A percentile compares a stretch with the other conserved stretches of the same genome.
phyloP scores from a whole-genome alignment of 129 eudicot genomes.

The Saussurea involucrata region DNA sequence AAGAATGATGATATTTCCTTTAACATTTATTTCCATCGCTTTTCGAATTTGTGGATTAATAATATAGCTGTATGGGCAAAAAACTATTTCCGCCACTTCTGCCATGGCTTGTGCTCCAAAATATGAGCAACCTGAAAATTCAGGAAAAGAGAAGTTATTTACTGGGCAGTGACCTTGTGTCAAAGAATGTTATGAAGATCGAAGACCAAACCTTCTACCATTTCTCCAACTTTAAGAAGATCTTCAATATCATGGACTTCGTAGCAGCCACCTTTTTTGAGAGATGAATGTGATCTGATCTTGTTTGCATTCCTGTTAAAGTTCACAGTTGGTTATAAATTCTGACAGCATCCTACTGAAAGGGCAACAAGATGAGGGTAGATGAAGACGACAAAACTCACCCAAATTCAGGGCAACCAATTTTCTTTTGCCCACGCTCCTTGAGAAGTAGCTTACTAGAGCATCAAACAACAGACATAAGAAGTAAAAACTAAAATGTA shows the following conservation, averaged over 20 bases:
- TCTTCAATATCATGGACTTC: slow-evolving; percentile 98
- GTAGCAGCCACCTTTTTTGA: slow-evolving; percentile 80
- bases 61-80: slow-evolving; percentile 91
- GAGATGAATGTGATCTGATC: slow-evolving; percentile 74
- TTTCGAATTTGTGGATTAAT: slow-evolving; percentile 73
- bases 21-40: slow-evolving; percentile 84
- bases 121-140: slow-evolving; percentile 79
- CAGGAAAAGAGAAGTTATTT: not conserved
- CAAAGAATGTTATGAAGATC: slow-evolving; percentile 3
- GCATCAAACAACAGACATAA: slow-evolving; percentile 9
- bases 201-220: slow-evolving; percentile 64
- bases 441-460: slow-evolving; percentile 80
- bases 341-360: not conserved
- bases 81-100: slow-evolving; percentile 71
- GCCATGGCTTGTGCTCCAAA: slow-evolving; percentile 88
- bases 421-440: slow-evolving; percentile 37
- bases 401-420: slow-evolving; percentile 73
- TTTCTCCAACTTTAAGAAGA: slow-evolving; percentile 83
- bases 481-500: slow-evolving; percentile 18
- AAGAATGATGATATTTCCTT: slow-evolving; percentile 77
- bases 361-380: slow-evolving; percentile 11
- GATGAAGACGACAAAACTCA: slow-evolving; percentile 31
- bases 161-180: slow-evolving; percentile 2
- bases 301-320: slow-evolving; percentile 58
- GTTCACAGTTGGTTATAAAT: slow-evolving; percentile 10